These are phyloP conservation scores for Cystobasidium sp. DNA, from an alignment of 1,284 basidiomycete genomes.

Conservation along the genomic window DNA sequence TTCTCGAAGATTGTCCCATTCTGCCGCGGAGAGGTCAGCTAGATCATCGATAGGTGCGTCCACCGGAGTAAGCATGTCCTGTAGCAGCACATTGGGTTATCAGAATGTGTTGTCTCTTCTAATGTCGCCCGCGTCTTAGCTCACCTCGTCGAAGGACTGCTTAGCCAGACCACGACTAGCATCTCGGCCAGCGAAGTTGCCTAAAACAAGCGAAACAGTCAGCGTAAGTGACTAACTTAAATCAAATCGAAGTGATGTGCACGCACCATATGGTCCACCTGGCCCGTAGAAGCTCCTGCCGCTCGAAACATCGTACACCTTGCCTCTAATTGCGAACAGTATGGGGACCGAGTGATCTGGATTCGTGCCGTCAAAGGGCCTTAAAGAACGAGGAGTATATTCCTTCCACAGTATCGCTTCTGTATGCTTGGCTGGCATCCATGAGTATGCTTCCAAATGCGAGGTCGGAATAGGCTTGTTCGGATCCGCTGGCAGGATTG, in stretches of 20 bases:
- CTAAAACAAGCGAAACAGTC: constrained; percentile 35
- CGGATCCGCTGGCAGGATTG: constrained; percentile 31
- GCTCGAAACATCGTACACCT: constrained; percentile 52
- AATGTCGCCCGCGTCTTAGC: constrained; percentile 39
- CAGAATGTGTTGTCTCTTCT: constrained; percentile 7
- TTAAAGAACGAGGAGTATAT: constrained; percentile 50
- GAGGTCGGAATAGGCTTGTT: constrained; percentile 38
- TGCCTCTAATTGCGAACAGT: constrained; percentile 52
- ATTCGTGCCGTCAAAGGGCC: constrained; percentile 48
- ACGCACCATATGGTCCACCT: constrained; percentile 47
- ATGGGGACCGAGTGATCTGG: constrained; percentile 36
- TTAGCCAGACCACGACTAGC: constrained; percentile 54
- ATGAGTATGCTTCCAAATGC: constrained; percentile 48
- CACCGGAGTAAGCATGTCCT: constrained; percentile 52
- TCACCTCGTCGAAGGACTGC: constrained; percentile 53
- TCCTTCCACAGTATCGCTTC: constrained; percentile 48
- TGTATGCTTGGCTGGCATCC: constrained; percentile 48
- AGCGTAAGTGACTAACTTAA: background rate
- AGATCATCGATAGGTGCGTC: constrained; percentile 52
- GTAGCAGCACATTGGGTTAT: constrained; percentile 11
- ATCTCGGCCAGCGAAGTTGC: constrained; percentile 53
- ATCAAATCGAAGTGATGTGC: background rate
- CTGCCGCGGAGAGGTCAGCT: constrained; percentile 49
- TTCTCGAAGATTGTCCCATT: constrained; percentile 52
- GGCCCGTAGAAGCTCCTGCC: constrained; percentile 52